These are phyloP conservation scores for Crithidia bombi DNA, from an alignment of 208 protist genomes.

Conservation along the genomic window DNA sequence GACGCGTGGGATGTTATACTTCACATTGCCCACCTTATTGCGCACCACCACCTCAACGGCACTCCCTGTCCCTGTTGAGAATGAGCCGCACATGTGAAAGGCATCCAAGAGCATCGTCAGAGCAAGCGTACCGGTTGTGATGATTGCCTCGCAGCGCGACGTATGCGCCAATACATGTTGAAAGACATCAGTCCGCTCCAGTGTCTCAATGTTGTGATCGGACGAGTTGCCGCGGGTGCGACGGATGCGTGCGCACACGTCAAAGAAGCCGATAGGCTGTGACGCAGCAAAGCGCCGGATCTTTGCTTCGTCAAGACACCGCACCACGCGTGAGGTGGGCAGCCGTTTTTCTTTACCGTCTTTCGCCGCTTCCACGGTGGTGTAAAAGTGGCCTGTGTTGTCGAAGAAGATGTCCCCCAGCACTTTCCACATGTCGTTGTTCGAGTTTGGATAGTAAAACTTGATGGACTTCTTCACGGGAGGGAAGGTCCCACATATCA, in stretches of 20 bases:
- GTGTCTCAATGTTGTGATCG: slow-evolving; percentile 30
- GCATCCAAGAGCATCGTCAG: slow-evolving; percentile 29
- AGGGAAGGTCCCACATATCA: slow-evolving; percentile 43
- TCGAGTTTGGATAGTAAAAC: slow-evolving; percentile 45
- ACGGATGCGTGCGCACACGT: slow-evolving; percentile 21
- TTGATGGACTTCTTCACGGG: slow-evolving; percentile 27
- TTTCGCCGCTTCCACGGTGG: not conserved
- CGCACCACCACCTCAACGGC: slow-evolving; percentile 3
- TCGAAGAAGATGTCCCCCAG: slow-evolving; percentile 35
- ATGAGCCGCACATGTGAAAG: slow-evolving; percentile 8
- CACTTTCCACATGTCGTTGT: slow-evolving; percentile 48
- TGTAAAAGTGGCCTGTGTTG: slow-evolving; percentile 30
- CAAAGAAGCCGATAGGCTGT: slow-evolving; percentile 34
- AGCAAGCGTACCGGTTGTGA: slow-evolving; percentile 39
- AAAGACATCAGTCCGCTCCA: slow-evolving; percentile 25
- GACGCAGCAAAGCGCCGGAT: slow-evolving; percentile 17
- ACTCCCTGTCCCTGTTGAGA: not conserved
- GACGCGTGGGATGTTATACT: slow-evolving; percentile 12
- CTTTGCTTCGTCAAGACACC: slow-evolving; percentile 14
- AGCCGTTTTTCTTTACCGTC: not conserved
- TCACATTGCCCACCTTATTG: slow-evolving; percentile 11
- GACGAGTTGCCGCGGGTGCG: slow-evolving; percentile 28
- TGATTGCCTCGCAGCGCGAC: slow-evolving; percentile 32
- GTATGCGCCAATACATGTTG: slow-evolving; percentile 20
- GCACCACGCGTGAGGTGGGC: not conserved